Evolutionary conservation across 108 stramenopile genomes (phyloP), one percentile per base, ranked within the genome.

Genomic region (Skeletonema menzelii): DNA sequence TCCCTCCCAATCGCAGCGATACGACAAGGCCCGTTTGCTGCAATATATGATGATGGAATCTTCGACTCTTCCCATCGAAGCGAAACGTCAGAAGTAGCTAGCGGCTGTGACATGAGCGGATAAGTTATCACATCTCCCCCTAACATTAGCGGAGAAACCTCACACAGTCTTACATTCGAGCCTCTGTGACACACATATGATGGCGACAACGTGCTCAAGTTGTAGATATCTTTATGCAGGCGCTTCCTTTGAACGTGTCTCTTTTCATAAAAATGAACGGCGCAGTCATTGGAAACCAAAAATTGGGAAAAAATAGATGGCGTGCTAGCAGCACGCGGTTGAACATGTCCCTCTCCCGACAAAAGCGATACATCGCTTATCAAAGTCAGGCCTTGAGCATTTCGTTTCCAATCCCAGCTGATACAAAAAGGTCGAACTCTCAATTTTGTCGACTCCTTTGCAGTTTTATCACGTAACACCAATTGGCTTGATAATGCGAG

Each of bases 351-450:
- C 15, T n/a, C 15, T 42, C 15, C 15, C 14, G 15, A n/a, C 40
- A n/a, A 42, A 42, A 42, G 14, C 15, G 65, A 37, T 10, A 59
- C 27, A 27, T 27, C 49, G 59, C 59, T n/a, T 22, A 55, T 44
- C 32, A 73, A 42, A 3, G 62, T 73, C 35, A 80, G 42, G 27
- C 79, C 72, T 47, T 46, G 44, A 46, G 46, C 63, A 65, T 72
- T 72, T 19, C 67, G 55, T 57, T 80, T 80, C 79, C 79, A 80
- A 72, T 80, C 79, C 79, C 79, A 80, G 19, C 69, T 63, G 10
- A 68, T 47, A 62, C 66, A 72, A 22, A 53, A 65, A n/a, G 72
- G 65, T 27, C 67, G 61, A 20, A 73, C 42, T 59, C 31, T 65
- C 27, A 69, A 5, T 59, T 53, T 53, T 20, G 38, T 10, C 22